Conservation (phyloP, 1,284 basidiomycete species). For the Leccinum subfulvum region DNA sequence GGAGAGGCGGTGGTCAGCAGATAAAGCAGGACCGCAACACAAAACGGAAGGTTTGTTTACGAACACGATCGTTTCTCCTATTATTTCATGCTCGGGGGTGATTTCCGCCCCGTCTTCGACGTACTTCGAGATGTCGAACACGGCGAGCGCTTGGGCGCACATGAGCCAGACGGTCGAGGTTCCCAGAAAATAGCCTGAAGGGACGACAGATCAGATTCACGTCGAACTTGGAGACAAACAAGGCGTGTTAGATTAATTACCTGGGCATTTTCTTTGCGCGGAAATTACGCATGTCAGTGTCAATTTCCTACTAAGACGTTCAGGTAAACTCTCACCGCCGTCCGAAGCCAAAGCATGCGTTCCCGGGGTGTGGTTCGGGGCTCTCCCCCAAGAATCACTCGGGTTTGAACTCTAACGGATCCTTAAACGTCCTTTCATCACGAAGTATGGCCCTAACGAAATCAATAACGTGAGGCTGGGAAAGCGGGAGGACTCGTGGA, state of each 20-base stretch:
- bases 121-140: conserved; percentile 21
- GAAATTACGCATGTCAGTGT: neutral
- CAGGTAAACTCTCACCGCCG: conserved; percentile 41
- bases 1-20: neutral
- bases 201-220: neutral
- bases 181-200: conserved; percentile 21
- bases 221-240: neutral
- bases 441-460: conserved; percentile 15
- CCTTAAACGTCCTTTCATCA: conserved; percentile 12
- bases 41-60: neutral
- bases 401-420: conserved; percentile 21
- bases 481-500: neutral
- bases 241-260: neutral
- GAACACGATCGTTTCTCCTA: conserved; percentile 17
- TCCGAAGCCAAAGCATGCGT: conserved; percentile 53
- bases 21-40: neutral
- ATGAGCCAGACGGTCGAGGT: conserved; percentile 19
- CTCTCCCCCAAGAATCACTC: conserved; percentile 24
- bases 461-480: neutral
- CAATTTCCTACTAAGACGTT: neutral
- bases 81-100: conserved; percentile 17
- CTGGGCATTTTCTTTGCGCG: conserved; percentile 15
- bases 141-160: conserved; percentile 17
- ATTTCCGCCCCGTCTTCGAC: conserved; percentile 20
- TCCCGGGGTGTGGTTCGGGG: conserved; percentile 49